These are phyloP conservation scores for Fibroporia radiculosa DNA, from an alignment of 768 basidiomycete species.

Conservation along the genomic window DNA sequence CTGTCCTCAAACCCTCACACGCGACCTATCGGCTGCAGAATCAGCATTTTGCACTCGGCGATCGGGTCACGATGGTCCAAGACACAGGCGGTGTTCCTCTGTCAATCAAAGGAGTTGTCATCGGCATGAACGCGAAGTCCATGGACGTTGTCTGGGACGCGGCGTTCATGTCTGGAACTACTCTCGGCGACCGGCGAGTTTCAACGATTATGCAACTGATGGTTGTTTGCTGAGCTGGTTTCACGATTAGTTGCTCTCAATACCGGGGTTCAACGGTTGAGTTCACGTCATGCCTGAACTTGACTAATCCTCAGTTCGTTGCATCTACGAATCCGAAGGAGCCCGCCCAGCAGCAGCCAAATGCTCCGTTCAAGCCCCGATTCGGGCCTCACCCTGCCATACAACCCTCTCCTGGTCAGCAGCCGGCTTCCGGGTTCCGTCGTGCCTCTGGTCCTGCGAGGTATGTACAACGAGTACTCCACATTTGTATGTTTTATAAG, in stretches of 20 bases:
- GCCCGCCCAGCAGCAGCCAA: slow-evolving; percentile 37
- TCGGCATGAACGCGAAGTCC: slow-evolving; percentile 77
- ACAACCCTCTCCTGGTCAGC: slow-evolving; percentile 46
- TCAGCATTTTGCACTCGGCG: slow-evolving; percentile 82
- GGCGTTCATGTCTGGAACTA: slow-evolving; percentile 88
- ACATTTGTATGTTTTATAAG: not conserved
- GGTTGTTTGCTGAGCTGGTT: slow-evolving; percentile 5
- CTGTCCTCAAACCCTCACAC: slow-evolving; percentile 89
- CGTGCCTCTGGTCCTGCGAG: slow-evolving; percentile 40
- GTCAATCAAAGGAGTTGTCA: slow-evolving; percentile 87
- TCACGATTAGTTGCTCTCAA: slow-evolving; percentile 61
- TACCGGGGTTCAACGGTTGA: slow-evolving; percentile 89
- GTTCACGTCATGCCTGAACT: slow-evolving; percentile 83
- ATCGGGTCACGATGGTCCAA: slow-evolving; percentile 93
- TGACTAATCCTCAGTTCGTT: slow-evolving; percentile 80
- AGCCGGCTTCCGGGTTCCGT: slow-evolving; percentile 56
- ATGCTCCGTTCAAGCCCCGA: slow-evolving; percentile 55
- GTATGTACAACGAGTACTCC: slow-evolving; percentile 25
- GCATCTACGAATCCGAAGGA: slow-evolving; percentile 61
- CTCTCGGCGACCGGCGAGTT: slow-evolving; percentile 70
- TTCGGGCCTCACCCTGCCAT: slow-evolving; percentile 59
- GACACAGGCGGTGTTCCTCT: slow-evolving; percentile 92
- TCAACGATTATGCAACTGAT: not conserved
- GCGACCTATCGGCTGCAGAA: slow-evolving; percentile 84
- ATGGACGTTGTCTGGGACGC: slow-evolving; percentile 98